A percentile compares a stretch with the other conserved stretches of the same genome.
Evolutionary conservation across 176 grass and related monocot species (phyloP).

Genomic region (Puya raimondii): DNA sequence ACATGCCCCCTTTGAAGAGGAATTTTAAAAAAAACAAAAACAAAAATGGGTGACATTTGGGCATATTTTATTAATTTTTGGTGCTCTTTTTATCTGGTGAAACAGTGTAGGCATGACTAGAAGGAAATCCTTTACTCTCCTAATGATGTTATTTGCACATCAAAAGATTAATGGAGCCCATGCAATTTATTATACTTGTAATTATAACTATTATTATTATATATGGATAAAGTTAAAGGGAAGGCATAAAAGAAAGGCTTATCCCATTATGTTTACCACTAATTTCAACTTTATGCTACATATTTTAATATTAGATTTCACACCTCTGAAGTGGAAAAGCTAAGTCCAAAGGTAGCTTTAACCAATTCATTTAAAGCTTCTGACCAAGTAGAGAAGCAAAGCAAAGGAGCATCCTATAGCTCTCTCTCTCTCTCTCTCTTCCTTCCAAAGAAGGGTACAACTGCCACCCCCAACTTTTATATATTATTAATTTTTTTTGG

Average conservation of each 20-base stretch:
- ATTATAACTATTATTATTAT: background rate
- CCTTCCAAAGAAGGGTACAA: background rate
- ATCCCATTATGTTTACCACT: conserved; percentile 31
- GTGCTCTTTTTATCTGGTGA: too few species aligned
- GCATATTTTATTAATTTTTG: too few species aligned
- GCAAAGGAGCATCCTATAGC: background rate
- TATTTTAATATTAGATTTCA: too few species aligned
- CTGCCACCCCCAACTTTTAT: background rate
- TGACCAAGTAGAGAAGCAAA: background rate
- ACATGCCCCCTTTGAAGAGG: background rate
- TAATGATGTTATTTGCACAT: background rate
- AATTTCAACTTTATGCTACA: conserved; percentile 12
- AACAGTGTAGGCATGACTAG: too few species aligned
- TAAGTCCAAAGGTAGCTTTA: background rate
- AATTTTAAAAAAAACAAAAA: too few species aligned
- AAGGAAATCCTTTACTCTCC: background rate
- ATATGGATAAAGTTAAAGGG: conserved; percentile 11
- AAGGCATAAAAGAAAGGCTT: conserved; percentile 14
- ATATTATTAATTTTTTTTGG: too few species aligned
- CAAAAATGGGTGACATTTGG: too few species aligned
- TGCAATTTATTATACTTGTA: too few species aligned
- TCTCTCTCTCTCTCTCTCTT: background rate
- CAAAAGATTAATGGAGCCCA: background rate
- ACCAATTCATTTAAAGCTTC: background rate
- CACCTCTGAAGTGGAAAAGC: background rate